phyloP scores from a whole-genome alignment of 768 basidiomycete genomes.

The Agrocybe praecox region DNA sequence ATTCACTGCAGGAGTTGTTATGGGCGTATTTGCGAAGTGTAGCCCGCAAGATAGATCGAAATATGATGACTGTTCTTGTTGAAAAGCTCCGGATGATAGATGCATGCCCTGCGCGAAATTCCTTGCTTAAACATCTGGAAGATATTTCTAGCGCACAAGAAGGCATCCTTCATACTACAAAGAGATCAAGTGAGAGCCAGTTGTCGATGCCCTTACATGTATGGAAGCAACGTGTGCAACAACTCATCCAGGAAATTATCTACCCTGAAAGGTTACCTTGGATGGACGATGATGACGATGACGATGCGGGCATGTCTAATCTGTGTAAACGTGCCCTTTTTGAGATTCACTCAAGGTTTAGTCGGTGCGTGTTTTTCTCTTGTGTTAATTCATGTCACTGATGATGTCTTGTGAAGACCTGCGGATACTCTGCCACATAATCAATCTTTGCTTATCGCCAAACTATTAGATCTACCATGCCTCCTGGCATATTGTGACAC shows the following conservation, averaged over 20 bases:
- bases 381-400: neutral
- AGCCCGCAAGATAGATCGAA: conserved; percentile 23
- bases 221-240: conserved; percentile 37
- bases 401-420: conserved; percentile 36
- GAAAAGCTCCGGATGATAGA: conserved; percentile 15
- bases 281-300: conserved; percentile 61
- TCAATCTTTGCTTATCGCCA: conserved; percentile 35
- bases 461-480: conserved; percentile 36
- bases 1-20: conserved; percentile 24
- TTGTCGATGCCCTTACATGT: conserved; percentile 14
- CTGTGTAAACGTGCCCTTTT: conserved; percentile 46
- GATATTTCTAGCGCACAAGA: neutral
- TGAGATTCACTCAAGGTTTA: conserved; percentile 46
- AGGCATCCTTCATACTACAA: neutral
- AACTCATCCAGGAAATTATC: conserved; percentile 40
- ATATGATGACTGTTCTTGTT: conserved; percentile 17
- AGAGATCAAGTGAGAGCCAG: conserved; percentile 3
- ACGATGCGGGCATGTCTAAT: conserved; percentile 42
- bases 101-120: conserved; percentile 15
- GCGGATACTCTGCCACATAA: conserved; percentile 26
- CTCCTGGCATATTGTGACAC: conserved; percentile 37
- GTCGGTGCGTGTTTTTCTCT: conserved; percentile 33
- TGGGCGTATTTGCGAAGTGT: conserved; percentile 28
- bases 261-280: conserved; percentile 48
- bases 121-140: conserved; percentile 13